phyloP scores from a whole-genome alignment of 73 alveolate genomes.

The Blepharisma japonicum region DNA sequence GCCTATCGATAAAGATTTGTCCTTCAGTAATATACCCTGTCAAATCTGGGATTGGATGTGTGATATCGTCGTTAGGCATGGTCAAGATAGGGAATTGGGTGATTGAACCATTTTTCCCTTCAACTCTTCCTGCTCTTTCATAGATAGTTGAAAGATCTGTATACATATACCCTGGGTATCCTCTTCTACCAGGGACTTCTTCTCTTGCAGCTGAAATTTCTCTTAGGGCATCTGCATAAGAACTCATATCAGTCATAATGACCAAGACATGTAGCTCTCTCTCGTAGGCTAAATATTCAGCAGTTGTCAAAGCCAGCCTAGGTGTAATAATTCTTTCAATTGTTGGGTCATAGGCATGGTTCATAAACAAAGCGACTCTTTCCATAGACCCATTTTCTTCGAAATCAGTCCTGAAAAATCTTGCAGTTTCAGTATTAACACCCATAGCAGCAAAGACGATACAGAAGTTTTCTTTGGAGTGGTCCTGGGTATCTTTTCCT shows the following conservation, averaged over 20 bases:
- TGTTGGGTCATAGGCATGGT: slow-evolving; percentile 94
- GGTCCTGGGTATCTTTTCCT: slow-evolving; percentile 97
- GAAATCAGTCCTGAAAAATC: slow-evolving; percentile 99
- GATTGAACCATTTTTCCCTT: slow-evolving; percentile 70
- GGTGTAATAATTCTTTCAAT: slow-evolving; percentile 97
- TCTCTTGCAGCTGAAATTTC: slow-evolving; percentile 99
- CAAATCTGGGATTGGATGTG: slow-evolving; percentile 99
- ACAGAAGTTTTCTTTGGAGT: slow-evolving; percentile 98
- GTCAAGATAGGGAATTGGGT: slow-evolving; percentile 91
- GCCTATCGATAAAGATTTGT: slow-evolving; percentile 97
- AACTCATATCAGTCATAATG: slow-evolving; percentile 99
- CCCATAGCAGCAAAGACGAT: slow-evolving; percentile 99
- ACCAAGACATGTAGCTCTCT: slow-evolving; percentile 97
- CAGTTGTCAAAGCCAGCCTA: slow-evolving; percentile 98
- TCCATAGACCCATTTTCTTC: slow-evolving; percentile 99
- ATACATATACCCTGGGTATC: slow-evolving; percentile 99
- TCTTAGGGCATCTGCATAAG: slow-evolving; percentile 99
- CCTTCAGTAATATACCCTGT: slow-evolving; percentile 99
- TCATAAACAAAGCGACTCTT: slow-evolving; percentile 97
- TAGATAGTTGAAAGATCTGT: slow-evolving; percentile 99
- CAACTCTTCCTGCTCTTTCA: slow-evolving; percentile 99
- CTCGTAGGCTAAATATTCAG: slow-evolving; percentile 99
- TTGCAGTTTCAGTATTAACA: slow-evolving; percentile 99
- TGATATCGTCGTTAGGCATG: slow-evolving; percentile 99
- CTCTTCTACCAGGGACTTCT: slow-evolving; percentile 99